These are phyloP conservation scores for Moricandia arvensis DNA, from an alignment of 345 rosid genomes.

Conservation along the genomic window DNA sequence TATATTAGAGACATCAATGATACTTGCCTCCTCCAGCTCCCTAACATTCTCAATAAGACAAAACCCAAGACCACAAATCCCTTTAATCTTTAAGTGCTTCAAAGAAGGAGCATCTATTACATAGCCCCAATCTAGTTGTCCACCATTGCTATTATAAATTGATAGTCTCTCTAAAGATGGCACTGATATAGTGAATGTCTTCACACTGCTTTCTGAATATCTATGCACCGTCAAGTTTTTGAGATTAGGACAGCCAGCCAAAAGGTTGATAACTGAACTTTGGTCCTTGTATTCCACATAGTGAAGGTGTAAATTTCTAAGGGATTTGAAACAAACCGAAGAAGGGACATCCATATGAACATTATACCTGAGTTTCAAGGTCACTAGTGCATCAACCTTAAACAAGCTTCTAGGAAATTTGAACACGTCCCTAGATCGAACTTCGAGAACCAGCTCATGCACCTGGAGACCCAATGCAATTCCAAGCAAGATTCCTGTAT, in stretches of 20 bases:
- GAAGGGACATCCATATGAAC: background rate
- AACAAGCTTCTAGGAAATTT: slow-evolving; percentile 5
- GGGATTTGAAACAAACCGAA: background rate
- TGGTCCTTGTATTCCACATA: background rate
- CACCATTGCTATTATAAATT: background rate
- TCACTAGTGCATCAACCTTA: background rate
- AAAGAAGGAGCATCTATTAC: slow-evolving; percentile 8
- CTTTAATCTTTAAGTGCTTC: background rate
- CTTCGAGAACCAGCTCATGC: background rate
- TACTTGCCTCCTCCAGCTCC: background rate
- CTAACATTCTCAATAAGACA: background rate
- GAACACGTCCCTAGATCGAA: background rate
- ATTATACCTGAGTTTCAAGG: background rate
- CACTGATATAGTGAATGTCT: background rate
- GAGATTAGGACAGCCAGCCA: slow-evolving; percentile 12
- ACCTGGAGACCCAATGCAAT: background rate
- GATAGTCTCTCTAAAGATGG: slow-evolving; percentile 14
- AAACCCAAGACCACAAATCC: background rate
- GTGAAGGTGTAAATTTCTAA: background rate
- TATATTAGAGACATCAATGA: background rate
- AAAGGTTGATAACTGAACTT: background rate
- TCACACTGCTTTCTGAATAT: background rate
- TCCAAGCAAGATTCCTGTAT: background rate
- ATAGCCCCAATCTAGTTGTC: background rate
- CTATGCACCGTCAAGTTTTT: background rate